Conservation (phyloP, 164 flowering plant genomes). For the Tinospora cordifolia region DNA sequence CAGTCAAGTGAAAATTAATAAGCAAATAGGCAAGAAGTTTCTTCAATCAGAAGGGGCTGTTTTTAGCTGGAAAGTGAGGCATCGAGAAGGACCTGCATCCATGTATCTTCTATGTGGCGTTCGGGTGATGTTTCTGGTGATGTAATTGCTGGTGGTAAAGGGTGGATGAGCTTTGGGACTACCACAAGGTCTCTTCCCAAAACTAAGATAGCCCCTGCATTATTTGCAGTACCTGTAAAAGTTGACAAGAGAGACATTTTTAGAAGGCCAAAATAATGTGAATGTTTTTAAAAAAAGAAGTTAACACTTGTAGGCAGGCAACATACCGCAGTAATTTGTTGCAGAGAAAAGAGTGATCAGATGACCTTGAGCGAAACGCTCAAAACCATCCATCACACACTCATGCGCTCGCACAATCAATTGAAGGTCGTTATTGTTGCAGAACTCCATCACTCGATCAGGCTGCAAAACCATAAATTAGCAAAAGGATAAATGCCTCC, state of each 20-base stretch:
- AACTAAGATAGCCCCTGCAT: constrained; percentile 98
- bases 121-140: constrained; percentile 93
- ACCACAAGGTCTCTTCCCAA: constrained; percentile 98
- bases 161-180: constrained; percentile 98
- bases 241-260: background rate
- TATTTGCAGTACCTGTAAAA: constrained; percentile 87
- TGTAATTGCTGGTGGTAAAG: constrained; percentile 87
- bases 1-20: background rate
- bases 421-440: constrained; percentile 98
- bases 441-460: constrained; percentile 99
- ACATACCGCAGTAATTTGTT: constrained; percentile 94
- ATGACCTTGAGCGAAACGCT: constrained; percentile 99
- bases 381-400: constrained; percentile 99
- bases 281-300: background rate
- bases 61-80: background rate
- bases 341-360: constrained; percentile 97
- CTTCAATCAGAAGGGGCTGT: background rate
- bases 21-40: background rate
- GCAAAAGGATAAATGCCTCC: too few relatives aligned
- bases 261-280: constrained; percentile 2
- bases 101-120: constrained; percentile 88
- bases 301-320: background rate
- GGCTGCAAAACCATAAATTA: constrained; percentile 50
- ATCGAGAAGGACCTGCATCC: constrained; percentile 81
- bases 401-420: constrained; percentile 98